Evolutionary conservation across 2,329 filamentous ascomycete genomes (phyloP), one percentile per base, ranked within the genome.

Genomic region (Fusarium marasasianum): DNA sequence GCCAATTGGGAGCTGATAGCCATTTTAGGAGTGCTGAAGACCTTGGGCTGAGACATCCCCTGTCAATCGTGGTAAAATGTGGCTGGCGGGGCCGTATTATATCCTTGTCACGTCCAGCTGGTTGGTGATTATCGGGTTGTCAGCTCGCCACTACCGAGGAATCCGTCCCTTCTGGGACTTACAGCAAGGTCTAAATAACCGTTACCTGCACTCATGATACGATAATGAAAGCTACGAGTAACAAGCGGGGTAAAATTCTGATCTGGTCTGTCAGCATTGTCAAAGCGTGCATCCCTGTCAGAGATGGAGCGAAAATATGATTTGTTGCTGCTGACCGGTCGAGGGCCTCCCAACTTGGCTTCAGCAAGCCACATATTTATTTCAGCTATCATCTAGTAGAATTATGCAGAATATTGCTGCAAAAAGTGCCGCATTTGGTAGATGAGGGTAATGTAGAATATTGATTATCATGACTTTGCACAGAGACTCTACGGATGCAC

Each of bases 341-440:
- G 11, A 50, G 5, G 29, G 22, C n/a, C 6, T 33, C 15, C 29
- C 5, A 2, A 50, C 1, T 18, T n/a, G 5, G 47, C 4, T 26
- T 37, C 48, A 53, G 48, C 48, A 37, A 53, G 48, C 48, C 48
- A 53, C 31, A 24, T 0, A 37, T 20, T 15, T 3, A 35, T 24
- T 2, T 20, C 31, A 53, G 31, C 48, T 53, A 7, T 20, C 0
- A 3, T 1, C 17, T 53, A 26, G 31, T 20, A 33, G 8, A 15
- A 20, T 5, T 0, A 11, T 37, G 12, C 1, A 11, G n/a, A 20
- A 11, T 9, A 11, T 11, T 7, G 8, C 2, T 33, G 10, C 0
- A 0, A 6, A n/a, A 31, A 50, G 29, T 50, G 29, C 14, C 5
- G 5, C 2, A 50, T 8, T n/a, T 0, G 29, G 20, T 13, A 13